Base-by-base conservation (phyloP, 2,329 filamentous ascomycete genomes). In the Microdochium trichocladiopsis region DNA sequence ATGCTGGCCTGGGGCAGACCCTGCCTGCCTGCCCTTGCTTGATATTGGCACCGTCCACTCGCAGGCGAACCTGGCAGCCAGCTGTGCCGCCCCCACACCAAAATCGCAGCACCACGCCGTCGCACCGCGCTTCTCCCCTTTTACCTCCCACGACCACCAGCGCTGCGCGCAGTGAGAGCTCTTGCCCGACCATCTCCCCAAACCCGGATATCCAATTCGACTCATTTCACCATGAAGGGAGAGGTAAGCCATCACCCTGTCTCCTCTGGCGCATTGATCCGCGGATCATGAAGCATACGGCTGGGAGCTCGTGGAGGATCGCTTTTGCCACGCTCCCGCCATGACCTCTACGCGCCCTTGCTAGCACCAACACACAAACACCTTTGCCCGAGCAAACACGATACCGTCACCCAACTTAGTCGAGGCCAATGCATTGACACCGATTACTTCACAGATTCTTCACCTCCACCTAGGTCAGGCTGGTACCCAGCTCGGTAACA, bases 401-500 rank as follows among this genome's bases (percentile, higher is more conserved):
- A n/a, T 28, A 23, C n/a, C 47, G 12, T 28, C 8, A 12, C 4
- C 47, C 22, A 28, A 18, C 47, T 16, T 47, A 8, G 14, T 14
- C 24, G 10, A 48, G 47, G 18, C 3, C 23, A 48, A 5, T 21
- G 23, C 47, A 48, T 25, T 25, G 23, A 48, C 18, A 11, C 23
- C 8, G 18, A 12, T 3, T 48, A 23, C 23, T 14, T 48, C 24
- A 16, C 47, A 83, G 80, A 77, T 84, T 71, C 75, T 83, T 72
- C 80, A 84, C 72, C 72, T 84, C 67, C 80, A 84, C 68, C 69
- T 83, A 63, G 80, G 80, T 69, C 80, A 88, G 77, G 84, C 85
- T 73, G 85, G 84, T 73, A 82, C 78, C 66, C 84, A 88, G 80
- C 82, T 88, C 58, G 85, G 84, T 66, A 87, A 87, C 77, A 85